Conservation (phyloP, 2,329 filamentous ascomycete species). For the Calonectria pseudoturangicola region DNA sequence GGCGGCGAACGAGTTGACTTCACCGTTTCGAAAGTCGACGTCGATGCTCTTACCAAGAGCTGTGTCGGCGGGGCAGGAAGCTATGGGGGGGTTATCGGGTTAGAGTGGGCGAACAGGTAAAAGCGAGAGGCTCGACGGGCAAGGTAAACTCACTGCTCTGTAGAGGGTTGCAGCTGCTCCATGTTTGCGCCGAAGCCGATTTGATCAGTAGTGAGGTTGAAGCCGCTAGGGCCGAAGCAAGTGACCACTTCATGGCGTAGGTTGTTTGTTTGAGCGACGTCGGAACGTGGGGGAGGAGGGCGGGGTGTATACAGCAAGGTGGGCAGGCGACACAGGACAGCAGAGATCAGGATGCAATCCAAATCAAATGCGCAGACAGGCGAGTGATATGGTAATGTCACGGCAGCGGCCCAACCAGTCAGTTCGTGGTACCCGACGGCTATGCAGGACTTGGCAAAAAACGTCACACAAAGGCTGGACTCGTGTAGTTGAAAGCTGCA, state of each 20-base stretch:
- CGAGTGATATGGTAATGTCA: background rate
- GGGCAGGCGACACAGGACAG: slow-evolving; percentile 8
- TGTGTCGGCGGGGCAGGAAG: slow-evolving; percentile 83
- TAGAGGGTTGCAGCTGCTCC: slow-evolving; percentile 63
- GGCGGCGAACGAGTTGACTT: slow-evolving; percentile 85
- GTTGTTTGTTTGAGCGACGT: slow-evolving; percentile 14
- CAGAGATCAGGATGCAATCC: background rate
- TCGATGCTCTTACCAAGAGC: slow-evolving; percentile 88
- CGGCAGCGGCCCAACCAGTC: background rate
- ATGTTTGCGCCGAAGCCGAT: slow-evolving; percentile 62
- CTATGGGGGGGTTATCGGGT: slow-evolving; percentile 50
- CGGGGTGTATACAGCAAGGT: background rate
- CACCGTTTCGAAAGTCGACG: slow-evolving; percentile 87
- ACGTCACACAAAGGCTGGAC: slow-evolving; percentile 29
- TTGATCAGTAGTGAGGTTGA: slow-evolving; percentile 51
- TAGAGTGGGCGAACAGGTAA: slow-evolving; percentile 22
- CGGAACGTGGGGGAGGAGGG: slow-evolving; percentile 5
- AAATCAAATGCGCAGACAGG: background rate
- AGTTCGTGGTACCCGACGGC: background rate
- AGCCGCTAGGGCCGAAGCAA: slow-evolving; percentile 44
- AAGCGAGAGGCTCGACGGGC: background rate
- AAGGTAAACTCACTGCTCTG: slow-evolving; percentile 56
- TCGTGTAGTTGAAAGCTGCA: slow-evolving; percentile 39
- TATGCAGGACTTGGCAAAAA: slow-evolving; percentile 16
- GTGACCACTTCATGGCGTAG: slow-evolving; percentile 52